Percentiles rank a stretch among this genome's conserved stretches.
These are phyloP conservation scores for Laburnicola sp. DNA, from an alignment of 2,329 filamentous ascomycete genomes.

Conservation along the genomic window DNA sequence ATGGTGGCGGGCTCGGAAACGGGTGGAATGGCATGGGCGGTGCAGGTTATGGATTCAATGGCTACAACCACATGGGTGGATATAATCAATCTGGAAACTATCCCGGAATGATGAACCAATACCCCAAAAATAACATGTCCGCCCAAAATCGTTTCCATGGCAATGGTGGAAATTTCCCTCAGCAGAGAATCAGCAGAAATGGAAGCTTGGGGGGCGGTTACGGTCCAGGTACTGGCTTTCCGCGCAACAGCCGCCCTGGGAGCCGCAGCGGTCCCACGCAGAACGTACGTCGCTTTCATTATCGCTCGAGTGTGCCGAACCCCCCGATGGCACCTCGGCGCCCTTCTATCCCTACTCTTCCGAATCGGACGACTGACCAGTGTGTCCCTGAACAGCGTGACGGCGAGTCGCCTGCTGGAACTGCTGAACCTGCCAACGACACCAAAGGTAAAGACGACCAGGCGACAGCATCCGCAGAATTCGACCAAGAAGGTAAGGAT, in stretches of 20 bases:
- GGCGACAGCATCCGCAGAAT: conserved; percentile 24
- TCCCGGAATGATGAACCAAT: conserved; percentile 56
- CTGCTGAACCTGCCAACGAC: conserved; percentile 37
- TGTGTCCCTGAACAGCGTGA: conserved; percentile 30
- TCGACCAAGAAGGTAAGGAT: conserved; percentile 38
- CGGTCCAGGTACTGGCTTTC: conserved; percentile 27
- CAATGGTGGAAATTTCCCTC: conserved; percentile 61
- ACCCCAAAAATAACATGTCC: conserved; percentile 65
- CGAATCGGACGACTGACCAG: conserved; percentile 31
- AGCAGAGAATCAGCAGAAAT: conserved; percentile 44
- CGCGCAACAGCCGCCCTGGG: conserved; percentile 33
- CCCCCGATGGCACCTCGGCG: conserved; percentile 8
- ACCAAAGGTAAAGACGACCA: conserved; percentile 37
- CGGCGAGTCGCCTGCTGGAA: conserved; percentile 35
- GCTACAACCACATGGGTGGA: conserved; percentile 56
- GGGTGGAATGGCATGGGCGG: conserved; percentile 63
- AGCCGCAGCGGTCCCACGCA: conserved; percentile 34
- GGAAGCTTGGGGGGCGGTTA: conserved; percentile 44
- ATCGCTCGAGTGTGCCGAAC: conserved; percentile 13
- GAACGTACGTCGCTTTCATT: conserved; percentile 41
- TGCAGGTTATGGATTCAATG: conserved; percentile 71
- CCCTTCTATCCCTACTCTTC: conserved; percentile 4
- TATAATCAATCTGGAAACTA: conserved; percentile 57
- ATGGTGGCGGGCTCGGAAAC: conserved; percentile 67
- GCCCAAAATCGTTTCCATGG: conserved; percentile 77